Percentiles rank a stretch among this genome's conserved stretches.
phyloP scores from a whole-genome alignment of 805 yeast genomes.

The Blastobotrys muscicola region DNA sequence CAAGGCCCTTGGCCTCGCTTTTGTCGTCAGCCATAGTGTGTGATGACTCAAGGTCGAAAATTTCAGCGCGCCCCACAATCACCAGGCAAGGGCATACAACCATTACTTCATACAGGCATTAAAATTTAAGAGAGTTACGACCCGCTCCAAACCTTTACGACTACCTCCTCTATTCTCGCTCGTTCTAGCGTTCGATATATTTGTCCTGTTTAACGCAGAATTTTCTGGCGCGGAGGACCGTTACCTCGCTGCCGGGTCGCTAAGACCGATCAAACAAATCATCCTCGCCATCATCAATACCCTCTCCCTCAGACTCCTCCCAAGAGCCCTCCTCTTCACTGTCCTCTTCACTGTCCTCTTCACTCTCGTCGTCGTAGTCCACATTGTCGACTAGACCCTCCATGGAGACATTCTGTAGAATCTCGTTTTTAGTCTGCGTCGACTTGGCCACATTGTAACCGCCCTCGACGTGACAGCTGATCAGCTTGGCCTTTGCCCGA shows the following conservation, averaged over 20 bases:
- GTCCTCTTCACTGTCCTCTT: conserved; percentile 23
- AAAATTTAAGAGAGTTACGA: too few relatives aligned
- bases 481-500: conserved; percentile 53
- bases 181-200: too few relatives aligned
- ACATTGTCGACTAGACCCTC: conserved; percentile 20
- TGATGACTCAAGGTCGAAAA: background rate
- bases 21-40: conserved; percentile 2
- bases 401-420: conserved; percentile 30
- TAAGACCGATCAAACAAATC: conserved; percentile 48
- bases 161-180: too few relatives aligned
- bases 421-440: conserved; percentile 26
- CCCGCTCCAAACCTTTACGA: too few relatives aligned
- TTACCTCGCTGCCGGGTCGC: too few relatives aligned
- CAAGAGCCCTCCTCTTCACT: conserved; percentile 30
- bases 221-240: background rate
- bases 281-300: conserved; percentile 38
- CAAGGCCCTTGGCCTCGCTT: conserved; percentile 20
- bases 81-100: background rate
- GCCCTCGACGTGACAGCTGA: conserved; percentile 81
- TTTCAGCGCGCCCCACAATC: background rate
- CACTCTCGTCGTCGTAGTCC: conserved; percentile 16
- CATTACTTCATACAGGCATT: too few relatives aligned
- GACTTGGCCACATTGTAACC: conserved; percentile 56
- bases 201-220: too few relatives aligned
- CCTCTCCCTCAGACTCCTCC: conserved; percentile 36